A percentile compares a stretch with the other conserved stretches of the same genome.
Conservation (phyloP, 2,329 filamentous ascomycete genomes). For the Alternaria brassicicola region DNA sequence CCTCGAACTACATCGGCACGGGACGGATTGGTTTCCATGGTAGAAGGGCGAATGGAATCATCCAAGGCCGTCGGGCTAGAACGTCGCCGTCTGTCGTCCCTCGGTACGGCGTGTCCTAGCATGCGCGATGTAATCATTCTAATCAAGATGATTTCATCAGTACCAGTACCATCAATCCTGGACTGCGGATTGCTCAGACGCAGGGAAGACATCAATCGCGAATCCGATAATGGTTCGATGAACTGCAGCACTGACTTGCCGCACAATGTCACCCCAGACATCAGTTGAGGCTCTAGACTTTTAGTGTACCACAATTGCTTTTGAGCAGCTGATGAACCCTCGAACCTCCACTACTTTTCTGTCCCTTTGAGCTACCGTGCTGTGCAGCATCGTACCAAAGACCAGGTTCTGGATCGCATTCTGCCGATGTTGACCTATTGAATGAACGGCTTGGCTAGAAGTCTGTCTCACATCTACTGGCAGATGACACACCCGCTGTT, state of each 20-base stretch:
- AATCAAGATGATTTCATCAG: background rate
- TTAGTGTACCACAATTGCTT: slow-evolving; percentile 4
- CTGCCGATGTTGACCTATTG: background rate
- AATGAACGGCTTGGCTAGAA: background rate
- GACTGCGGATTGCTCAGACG: background rate
- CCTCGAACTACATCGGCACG: slow-evolving; percentile 2
- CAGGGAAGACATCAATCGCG: background rate
- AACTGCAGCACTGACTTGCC: background rate
- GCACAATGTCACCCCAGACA: background rate
- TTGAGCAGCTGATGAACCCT: slow-evolving; percentile 3
- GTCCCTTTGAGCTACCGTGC: background rate
- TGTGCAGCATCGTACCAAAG: background rate
- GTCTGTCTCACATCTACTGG: background rate
- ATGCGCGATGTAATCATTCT: background rate
- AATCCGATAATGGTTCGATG: background rate
- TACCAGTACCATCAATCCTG: background rate
- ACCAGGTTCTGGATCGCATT: background rate
- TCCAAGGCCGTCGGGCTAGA: background rate
- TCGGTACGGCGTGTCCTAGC: background rate
- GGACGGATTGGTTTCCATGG: background rate
- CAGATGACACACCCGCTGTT: background rate
- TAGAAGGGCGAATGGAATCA: background rate
- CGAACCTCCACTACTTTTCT: background rate
- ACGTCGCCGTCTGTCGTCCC: background rate
- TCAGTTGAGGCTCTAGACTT: slow-evolving; percentile 2